phyloP scores from a whole-genome alignment of 2,329 filamentous ascomycete genomes.

The Aspergillus pseudonomiae region DNA sequence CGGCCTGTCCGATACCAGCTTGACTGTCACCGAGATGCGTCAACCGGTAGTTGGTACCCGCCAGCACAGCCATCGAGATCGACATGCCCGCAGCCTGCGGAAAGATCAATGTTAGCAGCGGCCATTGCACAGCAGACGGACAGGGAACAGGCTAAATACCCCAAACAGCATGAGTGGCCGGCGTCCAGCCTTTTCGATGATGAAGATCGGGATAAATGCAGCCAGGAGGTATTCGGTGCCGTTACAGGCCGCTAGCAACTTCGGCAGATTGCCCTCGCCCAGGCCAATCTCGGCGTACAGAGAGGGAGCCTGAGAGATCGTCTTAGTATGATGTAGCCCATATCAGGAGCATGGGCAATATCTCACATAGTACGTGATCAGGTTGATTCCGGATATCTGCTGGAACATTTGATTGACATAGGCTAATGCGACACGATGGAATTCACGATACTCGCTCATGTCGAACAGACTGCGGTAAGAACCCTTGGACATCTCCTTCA shows the following conservation, averaged over 20 bases:
- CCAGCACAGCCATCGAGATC: conserved; percentile 65
- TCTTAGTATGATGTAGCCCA: conserved; percentile 4
- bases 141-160: conserved; percentile 51
- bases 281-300: conserved; percentile 27
- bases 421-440: conserved; percentile 58
- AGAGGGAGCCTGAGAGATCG: conserved; percentile 16
- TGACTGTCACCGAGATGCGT: conserved; percentile 35
- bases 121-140: background rate
- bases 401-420: conserved; percentile 62
- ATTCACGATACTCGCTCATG: conserved; percentile 58
- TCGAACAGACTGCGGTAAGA: conserved; percentile 63
- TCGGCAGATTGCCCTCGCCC: conserved; percentile 28
- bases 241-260: conserved; percentile 56
- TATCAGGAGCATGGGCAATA: conserved; percentile 39
- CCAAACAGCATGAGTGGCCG: conserved; percentile 74
- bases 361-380: conserved; percentile 49
- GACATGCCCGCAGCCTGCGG: conserved; percentile 61
- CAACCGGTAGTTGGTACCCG: conserved; percentile 34
- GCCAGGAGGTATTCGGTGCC: conserved; percentile 58
- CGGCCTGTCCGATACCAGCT: conserved; percentile 45
- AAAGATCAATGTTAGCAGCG: conserved; percentile 58
- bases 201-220: conserved; percentile 54
- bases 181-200: conserved; percentile 56
- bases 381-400: conserved; percentile 49
- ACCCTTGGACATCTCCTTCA: conserved; percentile 51